These are phyloP conservation scores for Jaminaea rosea DNA, from an alignment of 1,284 basidiomycete genomes.

Conservation along the genomic window DNA sequence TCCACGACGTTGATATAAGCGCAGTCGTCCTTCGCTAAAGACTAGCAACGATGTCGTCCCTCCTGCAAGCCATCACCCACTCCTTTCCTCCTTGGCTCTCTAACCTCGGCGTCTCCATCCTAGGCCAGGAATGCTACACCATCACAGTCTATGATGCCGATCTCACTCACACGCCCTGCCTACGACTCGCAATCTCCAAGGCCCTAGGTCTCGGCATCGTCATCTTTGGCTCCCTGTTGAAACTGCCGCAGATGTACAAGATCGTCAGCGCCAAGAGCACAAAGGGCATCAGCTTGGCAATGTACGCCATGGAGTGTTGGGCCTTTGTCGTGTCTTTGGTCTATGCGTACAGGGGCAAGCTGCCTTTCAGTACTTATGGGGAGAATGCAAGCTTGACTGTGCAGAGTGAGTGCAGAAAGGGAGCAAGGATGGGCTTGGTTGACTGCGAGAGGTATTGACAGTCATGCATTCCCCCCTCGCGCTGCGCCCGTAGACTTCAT, in stretches of 20 bases:
- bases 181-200: constrained; percentile 86
- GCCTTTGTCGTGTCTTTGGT: constrained; percentile 72
- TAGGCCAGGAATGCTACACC: constrained; percentile 85
- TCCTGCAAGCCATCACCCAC: constrained; percentile 49
- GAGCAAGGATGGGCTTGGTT: not conserved
- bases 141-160: constrained; percentile 81
- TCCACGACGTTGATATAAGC: too few species aligned
- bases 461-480: not conserved
- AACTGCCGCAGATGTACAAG: constrained; percentile 72
- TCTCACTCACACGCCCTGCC: constrained; percentile 69
- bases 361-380: constrained; percentile 91
- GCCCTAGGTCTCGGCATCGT: constrained; percentile 86
- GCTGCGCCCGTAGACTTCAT: constrained; percentile 26
- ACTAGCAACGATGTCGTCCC: too few species aligned
- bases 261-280: constrained; percentile 60
- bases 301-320: constrained; percentile 59
- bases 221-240: constrained; percentile 85
- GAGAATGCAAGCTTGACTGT: constrained; percentile 44
- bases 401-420: constrained; percentile 24
- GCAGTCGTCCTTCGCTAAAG: too few species aligned
- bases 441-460: not conserved
- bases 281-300: constrained; percentile 62
- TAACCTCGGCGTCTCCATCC: constrained; percentile 67
- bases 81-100: constrained; percentile 68
- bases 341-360: constrained; percentile 71